A percentile compares a stretch with the other conserved stretches of the same genome.
Evolutionary conservation across 2,329 filamentous ascomycete species (phyloP).

Genomic region (Colletotrichum destructivum): DNA sequence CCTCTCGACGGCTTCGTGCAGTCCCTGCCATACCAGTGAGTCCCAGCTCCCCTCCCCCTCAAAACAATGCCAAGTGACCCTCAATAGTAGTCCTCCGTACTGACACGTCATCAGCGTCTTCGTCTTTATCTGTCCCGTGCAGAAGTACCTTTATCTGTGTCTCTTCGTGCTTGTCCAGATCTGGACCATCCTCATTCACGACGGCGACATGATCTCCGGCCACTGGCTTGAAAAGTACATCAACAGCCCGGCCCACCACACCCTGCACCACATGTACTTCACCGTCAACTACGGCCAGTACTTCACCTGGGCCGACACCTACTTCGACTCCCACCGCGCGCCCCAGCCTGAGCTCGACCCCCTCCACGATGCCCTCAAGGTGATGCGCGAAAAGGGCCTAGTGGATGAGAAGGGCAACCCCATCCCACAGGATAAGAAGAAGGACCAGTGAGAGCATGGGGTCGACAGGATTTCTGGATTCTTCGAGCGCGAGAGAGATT

Average conservation of each 20-base stretch:
- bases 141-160: slow-evolving; percentile 60
- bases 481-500: not conserved
- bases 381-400: slow-evolving; percentile 61
- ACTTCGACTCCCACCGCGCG: slow-evolving; percentile 60
- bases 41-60: not conserved
- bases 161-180: slow-evolving; percentile 62
- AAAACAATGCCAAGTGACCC: not conserved
- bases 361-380: slow-evolving; percentile 59
- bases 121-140: slow-evolving; percentile 61
- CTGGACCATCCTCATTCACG: slow-evolving; percentile 66
- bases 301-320: slow-evolving; percentile 63
- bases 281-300: slow-evolving; percentile 66
- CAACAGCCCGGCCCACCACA: slow-evolving; percentile 65
- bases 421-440: slow-evolving; percentile 52
- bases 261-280: slow-evolving; percentile 65
- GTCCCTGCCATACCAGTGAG: slow-evolving; percentile 63
- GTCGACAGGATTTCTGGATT: not conserved
- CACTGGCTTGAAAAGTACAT: slow-evolving; percentile 63
- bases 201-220: slow-evolving; percentile 64
- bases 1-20: slow-evolving; percentile 63
- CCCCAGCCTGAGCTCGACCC: slow-evolving; percentile 61
- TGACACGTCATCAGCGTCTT: slow-evolving; percentile 53
- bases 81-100: not conserved
- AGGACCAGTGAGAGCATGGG: slow-evolving; percentile 26
- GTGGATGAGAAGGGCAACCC: slow-evolving; percentile 60